phyloP scores from a whole-genome alignment of 768 basidiomycete genomes.

The Trametes villosa region DNA sequence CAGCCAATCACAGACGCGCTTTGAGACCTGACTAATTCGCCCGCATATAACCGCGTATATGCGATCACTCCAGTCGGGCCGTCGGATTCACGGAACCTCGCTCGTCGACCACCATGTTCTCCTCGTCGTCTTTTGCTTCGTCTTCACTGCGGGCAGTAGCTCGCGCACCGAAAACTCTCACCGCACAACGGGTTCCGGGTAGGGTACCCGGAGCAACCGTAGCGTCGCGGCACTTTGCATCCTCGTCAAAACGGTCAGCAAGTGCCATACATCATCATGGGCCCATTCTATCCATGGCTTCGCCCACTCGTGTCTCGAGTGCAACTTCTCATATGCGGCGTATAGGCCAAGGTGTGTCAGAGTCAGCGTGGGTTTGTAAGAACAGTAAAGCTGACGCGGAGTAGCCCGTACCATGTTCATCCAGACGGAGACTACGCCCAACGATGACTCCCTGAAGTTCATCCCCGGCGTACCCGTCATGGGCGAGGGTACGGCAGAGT shows the following conservation, averaged over 20 bases:
- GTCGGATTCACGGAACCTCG: background rate
- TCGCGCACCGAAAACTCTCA: background rate
- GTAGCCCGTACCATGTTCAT: slow-evolving; percentile 94
- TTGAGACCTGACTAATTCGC: slow-evolving; percentile 15
- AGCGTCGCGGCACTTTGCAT: slow-evolving; percentile 21
- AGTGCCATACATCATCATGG: slow-evolving; percentile 35
- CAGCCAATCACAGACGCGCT: slow-evolving; percentile 9
- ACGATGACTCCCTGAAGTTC: slow-evolving; percentile 97
- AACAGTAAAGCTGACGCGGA: background rate
- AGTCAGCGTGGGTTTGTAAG: background rate
- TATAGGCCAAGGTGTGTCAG: slow-evolving; percentile 27
- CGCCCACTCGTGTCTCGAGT: slow-evolving; percentile 25
- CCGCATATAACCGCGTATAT: background rate
- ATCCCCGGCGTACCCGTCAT: slow-evolving; percentile 92
- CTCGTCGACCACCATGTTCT: slow-evolving; percentile 19
- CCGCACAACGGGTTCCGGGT: background rate
- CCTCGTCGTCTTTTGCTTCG: slow-evolving; percentile 21
- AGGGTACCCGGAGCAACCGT: background rate
- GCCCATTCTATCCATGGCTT: slow-evolving; percentile 40
- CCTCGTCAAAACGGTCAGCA: slow-evolving; percentile 17
- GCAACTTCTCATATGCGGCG: slow-evolving; percentile 5
- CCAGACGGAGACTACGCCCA: slow-evolving; percentile 96
- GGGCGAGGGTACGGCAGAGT: slow-evolving; percentile 89
- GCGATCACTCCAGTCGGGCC: background rate
- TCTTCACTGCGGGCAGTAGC: slow-evolving; percentile 15